Conservation (phyloP, 2,329 filamentous ascomycete species). For the Xylariaceae sp. region DNA sequence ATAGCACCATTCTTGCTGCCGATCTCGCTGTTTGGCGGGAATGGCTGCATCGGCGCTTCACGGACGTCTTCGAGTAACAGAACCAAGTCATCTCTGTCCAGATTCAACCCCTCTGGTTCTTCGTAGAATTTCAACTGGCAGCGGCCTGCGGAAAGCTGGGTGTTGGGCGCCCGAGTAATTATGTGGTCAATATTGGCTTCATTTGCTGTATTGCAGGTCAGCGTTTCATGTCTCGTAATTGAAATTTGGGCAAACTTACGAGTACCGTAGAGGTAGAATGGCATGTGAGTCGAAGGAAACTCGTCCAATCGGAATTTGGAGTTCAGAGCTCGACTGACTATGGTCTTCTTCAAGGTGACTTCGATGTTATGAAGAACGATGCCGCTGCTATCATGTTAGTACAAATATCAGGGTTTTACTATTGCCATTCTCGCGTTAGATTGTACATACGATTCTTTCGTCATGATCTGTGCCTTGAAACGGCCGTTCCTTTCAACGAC, state of each 20-base stretch:
- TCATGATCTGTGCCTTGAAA: slow-evolving; percentile 28
- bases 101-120: slow-evolving; percentile 10
- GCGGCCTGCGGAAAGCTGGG: slow-evolving; percentile 28
- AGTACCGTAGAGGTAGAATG: slow-evolving; percentile 43
- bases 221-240: not conserved
- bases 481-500: slow-evolving; percentile 20
- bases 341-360: slow-evolving; percentile 19
- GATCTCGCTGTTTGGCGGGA: slow-evolving; percentile 27
- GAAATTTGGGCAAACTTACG: slow-evolving; percentile 6
- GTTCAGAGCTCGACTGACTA: slow-evolving; percentile 36
- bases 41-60: slow-evolving; percentile 37
- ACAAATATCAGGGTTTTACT: not conserved
- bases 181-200: slow-evolving; percentile 41
- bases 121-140: slow-evolving; percentile 19
- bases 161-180: slow-evolving; percentile 40
- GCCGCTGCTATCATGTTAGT: slow-evolving; percentile 11
- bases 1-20: slow-evolving; percentile 24
- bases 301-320: slow-evolving; percentile 29
- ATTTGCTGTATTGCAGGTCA: slow-evolving; percentile 11
- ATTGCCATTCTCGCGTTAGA: not conserved
- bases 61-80: slow-evolving; percentile 30
- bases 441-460: slow-evolving; percentile 26
- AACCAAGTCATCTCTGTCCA: slow-evolving; percentile 22
- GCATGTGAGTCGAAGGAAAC: slow-evolving; percentile 37
- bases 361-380: slow-evolving; percentile 24